A percentile compares a stretch with the other conserved stretches of the same genome.
phyloP scores from a whole-genome alignment of 140 eudicot species.

The Stevia rebaudiana region DNA sequence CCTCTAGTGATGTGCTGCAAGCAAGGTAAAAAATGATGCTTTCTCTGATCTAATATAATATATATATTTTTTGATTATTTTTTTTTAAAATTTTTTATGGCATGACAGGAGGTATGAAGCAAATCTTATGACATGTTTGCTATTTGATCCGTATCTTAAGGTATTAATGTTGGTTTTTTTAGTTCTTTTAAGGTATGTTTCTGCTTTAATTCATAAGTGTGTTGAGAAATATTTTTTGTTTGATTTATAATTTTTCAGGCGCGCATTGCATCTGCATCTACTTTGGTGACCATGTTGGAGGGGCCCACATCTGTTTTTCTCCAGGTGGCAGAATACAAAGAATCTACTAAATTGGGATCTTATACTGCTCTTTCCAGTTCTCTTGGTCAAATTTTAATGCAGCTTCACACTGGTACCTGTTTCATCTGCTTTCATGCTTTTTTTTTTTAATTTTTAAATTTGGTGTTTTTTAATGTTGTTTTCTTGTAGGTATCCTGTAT shows the following conservation, averaged over 20 bases:
- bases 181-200: neutral
- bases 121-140: slow-evolving; percentile 85
- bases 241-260: slow-evolving; percentile 37
- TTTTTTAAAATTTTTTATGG: too few relatives aligned
- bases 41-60: neutral
- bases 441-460: neutral
- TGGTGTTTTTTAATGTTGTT: neutral
- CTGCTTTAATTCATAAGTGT: neutral
- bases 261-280: slow-evolving; percentile 72
- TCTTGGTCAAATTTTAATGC: slow-evolving; percentile 96
- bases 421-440: slow-evolving; percentile 5
- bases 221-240: neutral
- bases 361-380: slow-evolving; percentile 78
- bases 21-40: slow-evolving; percentile 49
- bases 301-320: slow-evolving; percentile 78
- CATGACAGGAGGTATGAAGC: slow-evolving; percentile 72
- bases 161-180: slow-evolving; percentile 26
- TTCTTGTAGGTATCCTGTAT: slow-evolving; percentile 60
- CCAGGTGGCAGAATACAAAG: slow-evolving; percentile 90
- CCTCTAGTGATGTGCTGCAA: slow-evolving; percentile 87
- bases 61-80: neutral
- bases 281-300: slow-evolving; percentile 77
- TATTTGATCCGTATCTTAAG: slow-evolving; percentile 86
- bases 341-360: slow-evolving; percentile 68
- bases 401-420: slow-evolving; percentile 75